phyloP scores from a whole-genome alignment of 768 basidiomycete species.

The Kwoniella botswanensis region DNA sequence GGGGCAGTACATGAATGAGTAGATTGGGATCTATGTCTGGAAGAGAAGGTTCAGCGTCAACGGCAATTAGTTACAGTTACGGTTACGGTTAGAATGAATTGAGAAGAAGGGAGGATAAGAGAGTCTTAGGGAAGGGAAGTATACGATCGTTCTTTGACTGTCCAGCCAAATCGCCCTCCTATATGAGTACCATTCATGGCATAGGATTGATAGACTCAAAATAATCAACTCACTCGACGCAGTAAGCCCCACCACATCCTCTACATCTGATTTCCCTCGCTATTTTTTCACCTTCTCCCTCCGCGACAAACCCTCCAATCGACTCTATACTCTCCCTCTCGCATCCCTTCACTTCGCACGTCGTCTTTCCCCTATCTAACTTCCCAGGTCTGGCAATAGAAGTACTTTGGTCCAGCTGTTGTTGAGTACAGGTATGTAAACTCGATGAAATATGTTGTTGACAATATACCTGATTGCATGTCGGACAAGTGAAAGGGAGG shows the following conservation, averaged over 20 bases:
- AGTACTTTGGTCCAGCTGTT: background rate
- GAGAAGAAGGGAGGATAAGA: background rate
- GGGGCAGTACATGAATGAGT: conserved; percentile 43
- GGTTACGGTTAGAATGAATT: background rate
- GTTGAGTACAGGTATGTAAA: conserved; percentile 26
- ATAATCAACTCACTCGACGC: conserved; percentile 34
- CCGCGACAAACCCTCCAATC: conserved; percentile 30
- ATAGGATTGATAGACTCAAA: no score
- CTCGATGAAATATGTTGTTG: conserved; percentile 29
- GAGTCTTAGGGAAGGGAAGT: background rate
- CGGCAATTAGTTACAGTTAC: no score
- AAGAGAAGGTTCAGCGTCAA: no score
- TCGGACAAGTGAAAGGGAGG: conserved; percentile 41
- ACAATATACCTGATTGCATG: conserved; percentile 36
- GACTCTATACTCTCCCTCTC: conserved; percentile 38
- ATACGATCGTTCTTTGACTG: background rate
- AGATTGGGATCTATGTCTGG: conserved; percentile 42
- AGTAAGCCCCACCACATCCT: conserved; percentile 37
- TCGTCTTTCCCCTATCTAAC: conserved; percentile 20
- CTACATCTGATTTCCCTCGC: conserved; percentile 34
- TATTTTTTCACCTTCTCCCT: conserved; percentile 11
- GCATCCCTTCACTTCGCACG: conserved; percentile 34
- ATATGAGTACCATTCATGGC: no score
- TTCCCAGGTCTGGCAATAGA: background rate
- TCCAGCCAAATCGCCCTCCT: background rate